phyloP scores from a whole-genome alignment of 441 rosid species.

The Raphanus hybrid region DNA sequence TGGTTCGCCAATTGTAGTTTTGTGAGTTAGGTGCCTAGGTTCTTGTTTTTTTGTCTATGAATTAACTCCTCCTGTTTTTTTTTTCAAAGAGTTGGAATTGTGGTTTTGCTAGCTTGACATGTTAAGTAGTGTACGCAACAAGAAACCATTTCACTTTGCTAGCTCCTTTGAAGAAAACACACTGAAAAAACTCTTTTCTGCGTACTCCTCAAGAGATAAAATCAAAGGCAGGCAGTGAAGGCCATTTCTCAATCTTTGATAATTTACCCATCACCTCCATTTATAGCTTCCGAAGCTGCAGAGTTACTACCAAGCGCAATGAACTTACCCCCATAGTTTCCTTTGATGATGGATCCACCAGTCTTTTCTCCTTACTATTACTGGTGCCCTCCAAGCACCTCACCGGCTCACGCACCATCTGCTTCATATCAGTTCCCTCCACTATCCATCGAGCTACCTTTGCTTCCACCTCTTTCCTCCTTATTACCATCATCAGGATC shows the following conservation, averaged over 20 bases:
- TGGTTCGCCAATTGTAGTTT: no score
- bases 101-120: no score
- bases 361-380: constrained; percentile 80
- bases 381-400: constrained; percentile 77
- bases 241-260: constrained; percentile 52
- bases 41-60: no score
- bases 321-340: constrained; percentile 22
- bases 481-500: constrained; percentile 52
- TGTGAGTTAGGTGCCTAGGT: no score
- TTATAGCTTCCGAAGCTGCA: constrained; percentile 7
- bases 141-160: no score
- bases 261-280: constrained; percentile 42
- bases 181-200: constrained; percentile 53
- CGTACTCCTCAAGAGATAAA: constrained; percentile 73
- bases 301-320: constrained; percentile 8
- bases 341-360: constrained; percentile 45
- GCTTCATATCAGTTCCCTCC: constrained; percentile 46
- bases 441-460: constrained; percentile 53
- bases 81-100: no score
- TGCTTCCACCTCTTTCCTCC: constrained; percentile 69
- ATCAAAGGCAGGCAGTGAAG: constrained; percentile 64
- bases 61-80: no score
- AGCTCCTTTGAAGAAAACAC: constrained; percentile 79
- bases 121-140: no score
- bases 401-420: constrained; percentile 48